Evolutionary conservation across 768 basidiomycete genomes (phyloP).

Genomic region (Pleurotus platypus): DNA sequence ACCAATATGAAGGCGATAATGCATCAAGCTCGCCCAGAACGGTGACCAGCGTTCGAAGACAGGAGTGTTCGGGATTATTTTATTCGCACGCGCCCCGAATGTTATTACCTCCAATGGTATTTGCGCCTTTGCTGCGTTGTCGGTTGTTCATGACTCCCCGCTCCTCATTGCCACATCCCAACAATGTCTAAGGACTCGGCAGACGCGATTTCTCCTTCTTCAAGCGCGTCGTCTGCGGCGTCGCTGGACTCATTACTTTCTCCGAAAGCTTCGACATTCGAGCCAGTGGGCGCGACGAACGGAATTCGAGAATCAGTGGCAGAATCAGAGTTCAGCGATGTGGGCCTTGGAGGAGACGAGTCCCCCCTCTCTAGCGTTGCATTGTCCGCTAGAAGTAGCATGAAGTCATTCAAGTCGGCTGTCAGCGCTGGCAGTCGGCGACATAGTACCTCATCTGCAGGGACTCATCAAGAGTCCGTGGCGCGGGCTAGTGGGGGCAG

Average conservation of each 20-base stretch:
- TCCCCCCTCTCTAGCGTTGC: constrained; percentile 31
- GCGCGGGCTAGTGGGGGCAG: constrained; percentile 11
- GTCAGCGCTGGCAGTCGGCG: constrained; percentile 9
- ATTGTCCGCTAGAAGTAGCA: constrained; percentile 20
- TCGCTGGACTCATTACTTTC: constrained; percentile 49
- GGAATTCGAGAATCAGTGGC: constrained; percentile 38
- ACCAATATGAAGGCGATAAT: background rate
- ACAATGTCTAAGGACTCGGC: constrained; percentile 1
- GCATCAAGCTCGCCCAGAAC: background rate
- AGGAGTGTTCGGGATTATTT: background rate
- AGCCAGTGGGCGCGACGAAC: constrained; percentile 19
- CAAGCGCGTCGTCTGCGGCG: background rate
- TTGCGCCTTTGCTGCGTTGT: too few relatives aligned
- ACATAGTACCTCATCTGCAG: constrained; percentile 4
- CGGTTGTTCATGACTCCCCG: background rate
- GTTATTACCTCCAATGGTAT: background rate
- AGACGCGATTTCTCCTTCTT: background rate
- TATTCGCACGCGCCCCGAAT: constrained; percentile 5
- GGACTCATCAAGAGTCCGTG: background rate
- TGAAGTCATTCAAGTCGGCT: constrained; percentile 7
- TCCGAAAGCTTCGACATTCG: constrained; percentile 33
- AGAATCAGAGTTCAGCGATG: constrained; percentile 64
- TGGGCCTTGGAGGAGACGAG: constrained; percentile 48
- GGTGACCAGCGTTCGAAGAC: background rate
- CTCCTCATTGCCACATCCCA: background rate